Conservation (phyloP, 176 grass and related monocot genomes). For the Thalia dealbata region DNA sequence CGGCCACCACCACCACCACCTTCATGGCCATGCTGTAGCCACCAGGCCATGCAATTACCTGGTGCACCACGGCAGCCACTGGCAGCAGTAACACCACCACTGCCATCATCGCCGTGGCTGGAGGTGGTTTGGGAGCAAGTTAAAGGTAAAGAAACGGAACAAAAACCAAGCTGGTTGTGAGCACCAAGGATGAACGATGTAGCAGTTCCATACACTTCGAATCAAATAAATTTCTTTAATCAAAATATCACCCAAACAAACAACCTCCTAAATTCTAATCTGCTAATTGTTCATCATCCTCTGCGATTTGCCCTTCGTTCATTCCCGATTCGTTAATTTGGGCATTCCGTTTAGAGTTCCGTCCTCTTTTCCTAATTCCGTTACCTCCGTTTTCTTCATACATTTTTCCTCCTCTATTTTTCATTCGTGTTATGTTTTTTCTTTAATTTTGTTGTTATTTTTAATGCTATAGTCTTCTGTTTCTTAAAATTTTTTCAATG, state of each 20-base stretch:
- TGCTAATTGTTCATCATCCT: not conserved
- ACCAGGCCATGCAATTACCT: slow-evolving; percentile 5
- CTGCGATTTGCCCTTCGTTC: too few relatives aligned
- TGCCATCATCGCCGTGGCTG: not conserved
- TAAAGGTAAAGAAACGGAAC: not conserved
- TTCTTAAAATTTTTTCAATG: too few relatives aligned
- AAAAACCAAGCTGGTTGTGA: not conserved
- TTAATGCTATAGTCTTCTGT: too few relatives aligned
- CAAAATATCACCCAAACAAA: not conserved
- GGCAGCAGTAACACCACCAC: not conserved
- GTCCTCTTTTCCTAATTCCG: not conserved
- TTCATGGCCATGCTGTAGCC: not conserved
- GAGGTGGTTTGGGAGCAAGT: not conserved
- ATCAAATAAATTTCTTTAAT: not conserved
- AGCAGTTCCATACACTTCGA: not conserved
- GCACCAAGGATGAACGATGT: not conserved
- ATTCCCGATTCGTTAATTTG: too few relatives aligned
- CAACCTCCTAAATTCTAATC: not conserved
- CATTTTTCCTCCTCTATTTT: not conserved
- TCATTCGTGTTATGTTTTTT: not conserved
- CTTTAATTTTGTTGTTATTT: too few relatives aligned
- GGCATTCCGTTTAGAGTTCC: not conserved
- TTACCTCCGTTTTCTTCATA: not conserved
- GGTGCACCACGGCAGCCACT: not conserved
- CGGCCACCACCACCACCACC: slow-evolving; percentile 1